phyloP scores from a whole-genome alignment of 129 eudicot genomes.

The Cynara cardunculus region DNA sequence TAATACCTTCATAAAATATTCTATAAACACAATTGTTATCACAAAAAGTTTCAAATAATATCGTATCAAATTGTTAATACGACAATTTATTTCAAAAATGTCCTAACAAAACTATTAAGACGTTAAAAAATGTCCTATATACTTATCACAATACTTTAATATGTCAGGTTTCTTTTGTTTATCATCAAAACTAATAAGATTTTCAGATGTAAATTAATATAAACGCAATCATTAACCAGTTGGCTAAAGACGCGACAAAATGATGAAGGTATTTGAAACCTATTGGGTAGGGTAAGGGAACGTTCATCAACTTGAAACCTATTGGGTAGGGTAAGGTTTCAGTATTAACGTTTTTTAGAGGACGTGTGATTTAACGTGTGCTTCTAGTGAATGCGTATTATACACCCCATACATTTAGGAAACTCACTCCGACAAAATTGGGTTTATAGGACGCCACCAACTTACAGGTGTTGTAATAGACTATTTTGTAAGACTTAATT shows the following conservation, averaged over 20 bases:
- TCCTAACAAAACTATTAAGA: no score
- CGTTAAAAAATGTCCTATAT: no score
- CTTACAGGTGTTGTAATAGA: no score
- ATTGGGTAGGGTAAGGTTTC: background rate
- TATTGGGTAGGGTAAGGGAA: background rate
- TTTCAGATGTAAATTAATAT: background rate
- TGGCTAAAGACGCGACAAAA: background rate
- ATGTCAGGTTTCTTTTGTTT: background rate
- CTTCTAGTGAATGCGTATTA: background rate
- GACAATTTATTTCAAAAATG: no score
- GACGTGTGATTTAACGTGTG: background rate
- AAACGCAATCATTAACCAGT: background rate
- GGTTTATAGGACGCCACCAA: no score
- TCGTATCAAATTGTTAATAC: no score
- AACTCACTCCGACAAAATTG: no score
- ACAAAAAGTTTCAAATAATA: no score
- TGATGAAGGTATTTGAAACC: background rate
- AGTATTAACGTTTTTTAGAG: background rate
- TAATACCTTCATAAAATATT: no score
- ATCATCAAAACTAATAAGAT: background rate
- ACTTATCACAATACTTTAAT: no score
- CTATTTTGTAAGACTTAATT: no score
- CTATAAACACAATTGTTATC: no score
- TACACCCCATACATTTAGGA: background rate
- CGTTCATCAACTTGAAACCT: background rate